Evolutionary conservation across 306 rosid species (phyloP).

Genomic region (Sicyos baderoa): DNA sequence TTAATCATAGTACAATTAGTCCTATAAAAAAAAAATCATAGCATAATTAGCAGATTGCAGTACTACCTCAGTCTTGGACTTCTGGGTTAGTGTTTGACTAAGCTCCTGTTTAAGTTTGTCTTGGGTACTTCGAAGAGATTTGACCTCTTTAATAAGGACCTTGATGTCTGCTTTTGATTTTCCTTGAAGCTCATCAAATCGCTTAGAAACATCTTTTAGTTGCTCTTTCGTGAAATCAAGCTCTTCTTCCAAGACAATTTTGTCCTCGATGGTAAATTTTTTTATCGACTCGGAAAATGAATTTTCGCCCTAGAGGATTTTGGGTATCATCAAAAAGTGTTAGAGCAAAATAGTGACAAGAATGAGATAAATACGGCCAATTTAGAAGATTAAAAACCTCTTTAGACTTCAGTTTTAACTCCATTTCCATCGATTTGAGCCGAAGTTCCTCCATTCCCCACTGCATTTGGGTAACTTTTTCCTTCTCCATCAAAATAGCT

Average conservation of each 20-base stretch:
- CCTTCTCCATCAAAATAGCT: slow-evolving; percentile 87
- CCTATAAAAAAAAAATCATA: neutral
- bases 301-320: slow-evolving; percentile 45
- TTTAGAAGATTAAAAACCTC: slow-evolving; percentile 38
- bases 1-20: slow-evolving; percentile 4
- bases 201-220: slow-evolving; percentile 53
- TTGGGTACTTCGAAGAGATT: slow-evolving; percentile 76
- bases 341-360: slow-evolving; percentile 16
- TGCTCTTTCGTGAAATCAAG: slow-evolving; percentile 58
- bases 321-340: slow-evolving; percentile 21
- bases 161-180: slow-evolving; percentile 86
- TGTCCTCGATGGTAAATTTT: slow-evolving; percentile 35
- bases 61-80: slow-evolving; percentile 37
- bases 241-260: slow-evolving; percentile 40
- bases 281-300: slow-evolving; percentile 29
- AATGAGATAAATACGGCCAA: slow-evolving; percentile 10
- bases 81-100: slow-evolving; percentile 35
- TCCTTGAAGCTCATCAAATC: slow-evolving; percentile 71
- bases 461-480: slow-evolving; percentile 63
- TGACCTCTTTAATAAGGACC: slow-evolving; percentile 88
- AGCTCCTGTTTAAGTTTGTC: slow-evolving; percentile 58
- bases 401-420: slow-evolving; percentile 64
- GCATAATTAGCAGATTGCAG: slow-evolving; percentile 14
- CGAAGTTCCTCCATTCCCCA: slow-evolving; percentile 99
- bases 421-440: slow-evolving; percentile 85